A percentile compares a stretch with the other conserved stretches of the same genome.
These are phyloP conservation scores for Aureobasidium musti DNA, from an alignment of 2,329 filamentous ascomycete genomes.

Conservation along the genomic window DNA sequence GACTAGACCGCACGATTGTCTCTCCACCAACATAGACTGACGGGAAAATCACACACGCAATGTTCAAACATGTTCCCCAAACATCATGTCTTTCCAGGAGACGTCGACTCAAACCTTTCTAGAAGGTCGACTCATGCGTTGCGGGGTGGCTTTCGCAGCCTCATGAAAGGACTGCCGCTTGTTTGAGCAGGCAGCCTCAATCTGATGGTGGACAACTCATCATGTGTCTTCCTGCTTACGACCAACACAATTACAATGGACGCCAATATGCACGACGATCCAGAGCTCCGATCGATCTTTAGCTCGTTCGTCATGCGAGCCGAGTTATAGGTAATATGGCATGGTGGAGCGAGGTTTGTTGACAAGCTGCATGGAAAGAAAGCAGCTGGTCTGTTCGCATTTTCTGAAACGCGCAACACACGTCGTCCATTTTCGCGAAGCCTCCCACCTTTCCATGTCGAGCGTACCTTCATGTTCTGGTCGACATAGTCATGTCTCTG, in stretches of 20 bases:
- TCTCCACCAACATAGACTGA: background rate
- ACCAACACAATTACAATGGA: background rate
- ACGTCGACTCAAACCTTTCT: background rate
- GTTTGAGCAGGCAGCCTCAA: constrained; percentile 4
- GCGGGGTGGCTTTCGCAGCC: constrained; percentile 16
- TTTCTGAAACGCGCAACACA: constrained; percentile 26
- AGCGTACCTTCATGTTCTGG: background rate
- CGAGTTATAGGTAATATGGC: background rate
- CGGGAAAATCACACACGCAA: background rate
- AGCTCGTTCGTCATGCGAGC: background rate
- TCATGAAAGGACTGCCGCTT: constrained; percentile 1
- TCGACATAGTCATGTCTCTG: background rate
- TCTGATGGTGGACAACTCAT: too few species aligned
- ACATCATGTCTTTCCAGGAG: background rate
- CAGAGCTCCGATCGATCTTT: background rate
- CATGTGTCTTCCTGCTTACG: background rate
- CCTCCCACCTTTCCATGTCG: background rate
- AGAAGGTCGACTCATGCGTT: background rate
- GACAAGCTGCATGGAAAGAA: background rate
- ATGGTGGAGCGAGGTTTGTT: constrained; percentile 3
- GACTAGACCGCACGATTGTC: background rate
- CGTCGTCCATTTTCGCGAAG: background rate
- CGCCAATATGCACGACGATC: background rate
- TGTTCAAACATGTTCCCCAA: background rate
- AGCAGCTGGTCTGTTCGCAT: constrained; percentile 22